Evolutionary conservation across 192 early-diverging fungal genomes (phyloP).

Genomic region (Chytriomyces sp.): DNA sequence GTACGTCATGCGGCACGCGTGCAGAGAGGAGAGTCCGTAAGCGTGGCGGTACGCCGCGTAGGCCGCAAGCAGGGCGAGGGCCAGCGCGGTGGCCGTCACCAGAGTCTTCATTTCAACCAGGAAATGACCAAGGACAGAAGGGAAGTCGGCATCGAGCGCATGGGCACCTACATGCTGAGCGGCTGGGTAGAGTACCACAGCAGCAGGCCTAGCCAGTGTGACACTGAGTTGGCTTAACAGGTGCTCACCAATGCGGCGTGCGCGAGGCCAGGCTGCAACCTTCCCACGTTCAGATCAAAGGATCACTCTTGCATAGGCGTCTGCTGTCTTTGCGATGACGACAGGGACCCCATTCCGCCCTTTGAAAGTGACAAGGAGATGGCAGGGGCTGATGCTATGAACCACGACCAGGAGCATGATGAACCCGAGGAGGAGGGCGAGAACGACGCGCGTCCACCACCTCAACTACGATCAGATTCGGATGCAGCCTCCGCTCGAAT

Average conservation of each 20-base stretch:
- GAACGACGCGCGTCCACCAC: background rate
- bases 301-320: background rate
- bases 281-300: slow-evolving; percentile 9
- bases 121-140: slow-evolving; percentile 15
- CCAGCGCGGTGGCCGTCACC: background rate
- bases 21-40: background rate
- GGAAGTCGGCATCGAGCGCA: slow-evolving; percentile 20
- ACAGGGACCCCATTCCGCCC: slow-evolving; percentile 6
- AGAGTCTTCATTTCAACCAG: background rate
- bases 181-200: slow-evolving; percentile 6
- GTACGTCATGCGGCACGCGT: slow-evolving; percentile 29
- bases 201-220: background rate
- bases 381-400: background rate
- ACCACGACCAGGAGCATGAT: background rate
- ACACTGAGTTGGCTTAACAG: background rate
- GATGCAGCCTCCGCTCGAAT: background rate
- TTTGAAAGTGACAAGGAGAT: too few relatives aligned
- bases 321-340: slow-evolving; percentile 16
- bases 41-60: background rate
- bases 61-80: background rate
- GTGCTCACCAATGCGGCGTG: slow-evolving; percentile 13
- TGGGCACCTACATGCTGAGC: slow-evolving; percentile 21
- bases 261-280: slow-evolving; percentile 8
- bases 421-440: background rate
- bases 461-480: background rate